Percentiles rank a stretch among this genome's conserved stretches.
These are phyloP conservation scores for Pleurotus citrinopileatus DNA, from an alignment of 768 basidiomycete genomes.

Conservation along the genomic window DNA sequence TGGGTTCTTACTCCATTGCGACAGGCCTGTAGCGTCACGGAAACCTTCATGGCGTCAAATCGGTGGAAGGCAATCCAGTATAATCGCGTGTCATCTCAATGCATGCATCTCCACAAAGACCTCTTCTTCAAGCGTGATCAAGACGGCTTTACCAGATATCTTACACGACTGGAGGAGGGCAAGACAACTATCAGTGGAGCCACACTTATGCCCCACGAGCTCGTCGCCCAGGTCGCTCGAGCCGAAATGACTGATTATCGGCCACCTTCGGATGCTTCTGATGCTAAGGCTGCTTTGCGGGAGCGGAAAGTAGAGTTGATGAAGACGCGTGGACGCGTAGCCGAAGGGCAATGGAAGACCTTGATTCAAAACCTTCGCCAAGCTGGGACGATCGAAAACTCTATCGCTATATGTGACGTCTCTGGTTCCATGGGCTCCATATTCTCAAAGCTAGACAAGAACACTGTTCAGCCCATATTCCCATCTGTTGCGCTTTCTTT, in stretches of 20 bases:
- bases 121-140: conserved; percentile 58
- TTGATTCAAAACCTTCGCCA: conserved; percentile 52
- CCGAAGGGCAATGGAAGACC: conserved; percentile 67
- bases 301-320: conserved; percentile 23
- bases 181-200: conserved; percentile 60
- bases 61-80: conserved; percentile 59
- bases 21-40: conserved; percentile 40
- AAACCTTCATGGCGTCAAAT: conserved; percentile 60
- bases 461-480: conserved; percentile 42
- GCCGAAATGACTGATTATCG: background rate
- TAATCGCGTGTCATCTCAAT: conserved; percentile 54
- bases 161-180: conserved; percentile 54
- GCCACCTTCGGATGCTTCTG: background rate
- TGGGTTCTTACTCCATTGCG: conserved; percentile 61
- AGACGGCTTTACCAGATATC: conserved; percentile 55
- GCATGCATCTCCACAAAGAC: conserved; percentile 57
- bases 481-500: conserved; percentile 67
- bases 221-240: conserved; percentile 39
- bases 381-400: conserved; percentile 53
- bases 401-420: conserved; percentile 72
- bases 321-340: conserved; percentile 38
- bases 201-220: conserved; percentile 62
- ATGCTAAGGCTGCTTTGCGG: background rate
- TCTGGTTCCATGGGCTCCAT: conserved; percentile 67
- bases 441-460: background rate